Base-by-base conservation (phyloP, 2,329 filamentous ascomycete genomes). In the Fusarium foetens region DNA sequence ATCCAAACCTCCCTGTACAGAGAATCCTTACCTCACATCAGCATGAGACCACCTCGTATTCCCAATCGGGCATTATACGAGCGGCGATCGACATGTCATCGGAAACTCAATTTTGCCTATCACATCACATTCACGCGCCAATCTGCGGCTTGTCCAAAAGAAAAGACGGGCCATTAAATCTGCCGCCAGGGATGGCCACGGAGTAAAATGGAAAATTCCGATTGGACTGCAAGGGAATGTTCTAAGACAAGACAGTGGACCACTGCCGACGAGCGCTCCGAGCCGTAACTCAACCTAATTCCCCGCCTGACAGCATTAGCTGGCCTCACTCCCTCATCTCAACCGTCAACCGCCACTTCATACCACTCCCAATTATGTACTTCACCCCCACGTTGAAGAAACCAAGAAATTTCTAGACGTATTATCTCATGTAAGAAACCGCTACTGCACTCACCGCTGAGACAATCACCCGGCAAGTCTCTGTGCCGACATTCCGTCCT, bases 1-100 rank as follows among this genome's bases (percentile, higher is more conserved):
- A 49, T 27, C 7, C 0, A 10, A 16, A 10, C 8, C 12, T 8
- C 3, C 12, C 5, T 19, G 3, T 13, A 13, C 17, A 2, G 11
- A 12, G 14, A 2, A 35, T 25, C 16, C 17, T 8, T 7, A 2
- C 6, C 48, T 35, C 31, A 14, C 31, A 35, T 21, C 17, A 35
- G 8, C n/a, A 9, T 5, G 17, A 21, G 12, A 25, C n/a, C 9
- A 25, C 17, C 31, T 25, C 48, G 17, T 51, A 51, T 51, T 51
- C 48, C 31, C n/a, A 25, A 51, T 25, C 17, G n/a, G n/a, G 48
- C 17, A 14, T 25, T 19, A 21, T 51, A 35, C 48, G 48, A 51
- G 48, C 48, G 17, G 31, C n/a, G 25, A 35, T 25, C 31, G n/a
- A 51, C n/a, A 35, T 35, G 31, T 35, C 31, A 25, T 35, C 27